A percentile compares a stretch with the other conserved stretches of the same genome.
Evolutionary conservation across 306 rosid species (phyloP).

Genomic region (Rubus idaeus): DNA sequence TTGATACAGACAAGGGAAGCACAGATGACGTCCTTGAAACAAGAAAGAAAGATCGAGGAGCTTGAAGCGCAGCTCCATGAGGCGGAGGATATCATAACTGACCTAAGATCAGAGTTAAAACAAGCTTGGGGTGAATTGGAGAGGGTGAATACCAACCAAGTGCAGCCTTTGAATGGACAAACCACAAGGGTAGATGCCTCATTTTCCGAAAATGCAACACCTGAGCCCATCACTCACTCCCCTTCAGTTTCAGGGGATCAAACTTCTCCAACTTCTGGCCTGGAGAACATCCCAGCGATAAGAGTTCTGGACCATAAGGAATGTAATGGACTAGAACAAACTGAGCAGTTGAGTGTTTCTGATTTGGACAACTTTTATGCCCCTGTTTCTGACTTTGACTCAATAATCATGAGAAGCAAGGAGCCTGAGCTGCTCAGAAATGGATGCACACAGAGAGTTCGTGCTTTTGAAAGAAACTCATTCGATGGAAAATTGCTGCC

Average conservation of each 20-base stretch:
- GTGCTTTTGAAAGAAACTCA: constrained; percentile 70
- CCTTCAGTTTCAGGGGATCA: constrained; percentile 31
- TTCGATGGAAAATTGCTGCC: constrained; percentile 43
- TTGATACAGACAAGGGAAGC: constrained; percentile 55
- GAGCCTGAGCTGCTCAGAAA: constrained; percentile 66
- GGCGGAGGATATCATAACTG: constrained; percentile 73
- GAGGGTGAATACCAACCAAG: constrained; percentile 41
- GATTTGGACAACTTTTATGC: constrained; percentile 31
- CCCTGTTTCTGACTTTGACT: constrained; percentile 58
- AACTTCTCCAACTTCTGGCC: constrained; percentile 31
- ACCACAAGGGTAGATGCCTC: constrained; percentile 29
- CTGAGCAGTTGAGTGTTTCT: constrained; percentile 33
- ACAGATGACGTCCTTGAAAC: constrained; percentile 42
- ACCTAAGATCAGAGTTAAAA: constrained; percentile 64
- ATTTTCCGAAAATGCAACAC: constrained; percentile 20
- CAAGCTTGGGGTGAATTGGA: constrained; percentile 41
- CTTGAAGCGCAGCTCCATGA: constrained; percentile 71
- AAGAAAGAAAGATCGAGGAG: constrained; percentile 55
- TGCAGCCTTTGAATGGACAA: constrained; percentile 30
- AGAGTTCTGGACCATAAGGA: constrained; percentile 27
- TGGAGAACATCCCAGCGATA: constrained; percentile 23
- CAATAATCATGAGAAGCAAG: constrained; percentile 71
- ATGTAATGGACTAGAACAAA: constrained; percentile 29
- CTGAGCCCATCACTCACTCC: constrained; percentile 21
- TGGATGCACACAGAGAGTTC: constrained; percentile 83